phyloP scores from a whole-genome alignment of 1,284 basidiomycete genomes.

The Cronartium ribicola region DNA sequence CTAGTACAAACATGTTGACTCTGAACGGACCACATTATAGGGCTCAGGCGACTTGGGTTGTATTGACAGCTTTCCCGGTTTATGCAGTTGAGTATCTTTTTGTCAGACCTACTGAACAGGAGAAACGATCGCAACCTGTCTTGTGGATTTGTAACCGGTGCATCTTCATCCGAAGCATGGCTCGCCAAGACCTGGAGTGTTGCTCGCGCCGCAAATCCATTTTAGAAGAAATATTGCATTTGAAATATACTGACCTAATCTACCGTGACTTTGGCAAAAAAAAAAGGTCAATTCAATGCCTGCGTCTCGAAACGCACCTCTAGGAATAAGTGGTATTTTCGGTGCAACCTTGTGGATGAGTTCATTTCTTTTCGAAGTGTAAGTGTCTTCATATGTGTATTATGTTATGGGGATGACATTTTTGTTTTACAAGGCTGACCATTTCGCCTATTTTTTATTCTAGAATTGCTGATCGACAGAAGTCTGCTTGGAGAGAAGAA shows the following conservation, averaged over 20 bases:
- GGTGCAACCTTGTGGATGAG: slow-evolving; percentile 61
- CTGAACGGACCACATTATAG: neutral
- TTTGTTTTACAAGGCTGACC: neutral
- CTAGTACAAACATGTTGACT: neutral
- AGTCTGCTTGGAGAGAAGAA: slow-evolving; percentile 62
- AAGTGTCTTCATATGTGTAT: neutral
- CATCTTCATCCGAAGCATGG: slow-evolving; percentile 13
- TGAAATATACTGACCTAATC: neutral
- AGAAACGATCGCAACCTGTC: neutral
- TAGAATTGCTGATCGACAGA: slow-evolving; percentile 65
- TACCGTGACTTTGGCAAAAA: no score
- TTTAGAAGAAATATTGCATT: slow-evolving; percentile 26
- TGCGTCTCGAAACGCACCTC: slow-evolving; percentile 58
- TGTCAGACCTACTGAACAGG: neutral
- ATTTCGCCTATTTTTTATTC: neutral
- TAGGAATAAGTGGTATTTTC: slow-evolving; percentile 61
- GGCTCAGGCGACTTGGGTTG: slow-evolving; percentile 69
- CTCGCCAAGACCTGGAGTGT: no score
- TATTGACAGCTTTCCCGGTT: slow-evolving; percentile 65
- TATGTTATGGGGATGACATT: neutral
- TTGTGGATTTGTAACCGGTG: neutral
- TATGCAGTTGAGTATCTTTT: slow-evolving; percentile 55
- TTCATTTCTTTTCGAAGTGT: slow-evolving; percentile 62
- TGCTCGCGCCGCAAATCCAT: no score
- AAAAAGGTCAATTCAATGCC: slow-evolving; percentile 62